Base-by-base conservation (phyloP, 2,329 filamentous ascomycete species). In the Phialemoniopsis sp. region DNA sequence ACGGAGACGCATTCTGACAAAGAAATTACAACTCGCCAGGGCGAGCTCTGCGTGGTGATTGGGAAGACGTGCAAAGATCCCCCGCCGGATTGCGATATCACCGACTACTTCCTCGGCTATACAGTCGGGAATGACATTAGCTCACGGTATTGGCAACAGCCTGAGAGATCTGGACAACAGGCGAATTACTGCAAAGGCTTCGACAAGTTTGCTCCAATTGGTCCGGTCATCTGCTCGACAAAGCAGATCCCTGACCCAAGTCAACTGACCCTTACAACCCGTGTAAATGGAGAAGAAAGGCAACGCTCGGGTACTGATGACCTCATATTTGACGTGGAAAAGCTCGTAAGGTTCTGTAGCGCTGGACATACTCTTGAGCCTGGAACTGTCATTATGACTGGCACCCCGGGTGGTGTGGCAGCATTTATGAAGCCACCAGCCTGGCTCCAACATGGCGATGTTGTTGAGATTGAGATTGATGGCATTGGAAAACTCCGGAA, bases 101-200 rank as follows among this genome's bases (percentile, higher is more conserved):
- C 69, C 5, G 60, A 69, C 17, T 73, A 76, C 47, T 60, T 80
- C 3, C 65, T 78, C 2, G 76, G 75, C 21, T 80, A 78, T 45
- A 74, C 75, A 0, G 68, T 68, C 17, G 70, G 69, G 28, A 80
- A 80, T 51, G 73, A 76, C 44, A 50, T 76, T 14, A 70, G 70
- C 2, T 68, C 70, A 0, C 56, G 73, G 4, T 67, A 73, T 41
- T 57, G 62, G 29, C 73, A 78, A 50, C 65, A 74, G 41, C 72
- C 75, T 0, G 49, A 44, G 4, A 45, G 43, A 8, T 50, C 40
- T 6, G 49, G 47, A 12, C 46, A 49, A 8, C 73, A 78, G 42
- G 74, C 72, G 46, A 72, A 66, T 34, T 64, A 73, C 31, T 70
- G 70, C n/a, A 76, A 76, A 49, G 68, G 63, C 1, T 58, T 64